Evolutionary conservation across 2,329 filamentous ascomycete genomes (phyloP).

Genomic region (Daldinia sp.): DNA sequence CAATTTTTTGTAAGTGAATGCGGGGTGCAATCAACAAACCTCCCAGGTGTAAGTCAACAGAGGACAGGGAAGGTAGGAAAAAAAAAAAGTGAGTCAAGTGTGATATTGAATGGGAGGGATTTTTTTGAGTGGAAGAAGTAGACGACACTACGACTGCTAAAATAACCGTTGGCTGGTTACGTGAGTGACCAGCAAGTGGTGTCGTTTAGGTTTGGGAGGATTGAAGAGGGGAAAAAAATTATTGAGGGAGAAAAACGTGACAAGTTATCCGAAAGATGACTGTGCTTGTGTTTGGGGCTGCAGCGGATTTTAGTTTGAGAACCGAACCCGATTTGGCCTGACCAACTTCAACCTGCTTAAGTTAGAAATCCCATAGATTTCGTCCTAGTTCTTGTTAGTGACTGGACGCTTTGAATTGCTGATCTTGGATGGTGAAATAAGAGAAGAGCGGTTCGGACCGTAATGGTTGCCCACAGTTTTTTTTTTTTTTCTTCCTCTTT

Average conservation of each 20-base stretch:
- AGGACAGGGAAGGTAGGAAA: conserved; percentile 19
- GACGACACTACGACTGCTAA: conserved; percentile 23
- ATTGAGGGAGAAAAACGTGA: conserved; percentile 35
- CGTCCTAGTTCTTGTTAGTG: conserved; percentile 25
- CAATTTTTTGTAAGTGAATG: conserved; percentile 39
- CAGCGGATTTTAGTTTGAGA: conserved; percentile 35
- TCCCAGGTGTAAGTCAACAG: conserved; percentile 30
- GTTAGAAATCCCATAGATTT: conserved; percentile 23
- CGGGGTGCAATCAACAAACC: conserved; percentile 42
- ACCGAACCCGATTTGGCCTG: conserved; percentile 36
- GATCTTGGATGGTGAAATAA: conserved; percentile 11
- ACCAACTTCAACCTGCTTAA: conserved; percentile 30
- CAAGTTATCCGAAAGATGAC: conserved; percentile 38
- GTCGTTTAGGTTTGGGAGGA: conserved; percentile 28
- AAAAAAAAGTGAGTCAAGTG: conserved; percentile 3
- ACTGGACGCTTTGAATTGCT: conserved; percentile 12
- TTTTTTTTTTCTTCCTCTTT: too few species aligned
- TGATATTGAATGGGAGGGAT: neutral
- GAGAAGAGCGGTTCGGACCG: conserved; percentile 34
- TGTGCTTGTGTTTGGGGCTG: conserved; percentile 32
- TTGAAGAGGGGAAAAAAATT: conserved; percentile 30
- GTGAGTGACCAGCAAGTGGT: conserved; percentile 7
- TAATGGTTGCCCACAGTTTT: conserved; percentile 23
- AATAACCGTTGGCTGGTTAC: conserved; percentile 26
- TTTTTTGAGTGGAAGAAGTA: conserved; percentile 6